Base-by-base conservation (phyloP, 495 filamentous ascomycete genomes). In the Talaromyces ruber region DNA sequence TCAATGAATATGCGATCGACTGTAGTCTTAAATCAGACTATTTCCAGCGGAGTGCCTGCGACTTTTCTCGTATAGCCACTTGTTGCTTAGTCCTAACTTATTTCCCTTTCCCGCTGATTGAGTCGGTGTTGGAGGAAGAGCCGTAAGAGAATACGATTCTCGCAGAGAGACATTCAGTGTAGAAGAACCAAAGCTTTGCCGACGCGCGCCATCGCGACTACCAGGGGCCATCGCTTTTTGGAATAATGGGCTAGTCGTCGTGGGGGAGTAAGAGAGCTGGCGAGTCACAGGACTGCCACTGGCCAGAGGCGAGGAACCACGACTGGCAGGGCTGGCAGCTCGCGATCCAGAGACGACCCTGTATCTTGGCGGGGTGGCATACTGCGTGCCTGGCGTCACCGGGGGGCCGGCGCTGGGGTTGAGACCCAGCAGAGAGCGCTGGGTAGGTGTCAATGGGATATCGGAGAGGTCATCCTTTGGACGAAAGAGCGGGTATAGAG, bases 51-150 rank as follows among this genome's bases (percentile, higher is more conserved):
- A 80, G 39, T 78, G 67, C 34, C 77, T 67, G 30, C 77, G 67
- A 55, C 75, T 77, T 71, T 86, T 87, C 72, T 98, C 90, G 74
- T 96, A 98, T 45, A 97, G 73, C 93, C 93, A 98, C 74, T 89
- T 91, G 72, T 84, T 96, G 66, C 90, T 96, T 66, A 97, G 69
- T 12, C 82, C 81, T 43, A 97, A 79, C 58, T 82, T 89, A 26
- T 83, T 83, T 37, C 87, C 81, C 73, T 88, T 91, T 24, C 83
- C 83, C 2, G 66, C 70, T 16, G 78, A 68, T 6, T 85, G 81
- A 47, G 86, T 91, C 52, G 85, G 90, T 6, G 87, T 90, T 54
- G 82, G 78, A 0, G 85, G 82, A 2, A 52, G 39, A 30, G 45
- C 14, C 7, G 67, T 68, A 63, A 69, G 67, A 68, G 72, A 73